phyloP scores from a whole-genome alignment of 176 grass and related monocot genomes.

The Juncus effusus region DNA sequence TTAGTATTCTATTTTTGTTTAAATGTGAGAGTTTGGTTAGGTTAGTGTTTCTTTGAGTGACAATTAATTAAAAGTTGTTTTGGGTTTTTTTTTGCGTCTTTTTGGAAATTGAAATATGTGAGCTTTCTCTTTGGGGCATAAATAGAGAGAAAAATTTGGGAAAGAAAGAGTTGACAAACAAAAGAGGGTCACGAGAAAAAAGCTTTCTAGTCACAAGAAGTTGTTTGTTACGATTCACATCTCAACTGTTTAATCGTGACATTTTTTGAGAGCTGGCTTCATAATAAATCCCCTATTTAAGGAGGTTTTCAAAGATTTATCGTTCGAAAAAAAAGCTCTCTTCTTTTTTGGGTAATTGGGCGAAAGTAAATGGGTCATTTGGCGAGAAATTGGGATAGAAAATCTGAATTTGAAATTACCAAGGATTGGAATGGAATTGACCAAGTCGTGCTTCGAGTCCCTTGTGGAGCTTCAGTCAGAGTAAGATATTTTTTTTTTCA shows the following conservation, averaged over 20 bases:
- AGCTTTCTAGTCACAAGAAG: conserved; percentile 23
- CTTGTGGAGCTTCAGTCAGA: conserved; percentile 60
- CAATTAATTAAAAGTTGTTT: neutral
- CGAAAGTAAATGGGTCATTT: conserved; percentile 48
- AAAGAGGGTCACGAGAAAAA: neutral
- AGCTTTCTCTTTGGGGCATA: neutral
- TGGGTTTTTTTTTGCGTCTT: conserved; percentile 1
- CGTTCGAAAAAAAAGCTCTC: neutral
- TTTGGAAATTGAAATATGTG: neutral
- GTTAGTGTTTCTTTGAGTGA: too few species aligned
- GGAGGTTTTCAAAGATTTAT: neutral
- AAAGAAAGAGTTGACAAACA: conserved; percentile 13
- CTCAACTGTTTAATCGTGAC: conserved; percentile 26
- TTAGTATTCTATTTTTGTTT: too few species aligned
- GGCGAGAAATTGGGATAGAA: conserved; percentile 43
- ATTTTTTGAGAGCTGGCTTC: conserved; percentile 20
- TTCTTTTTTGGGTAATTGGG: neutral
- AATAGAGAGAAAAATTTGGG: conserved; percentile 4
- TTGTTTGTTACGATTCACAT: conserved; percentile 9
- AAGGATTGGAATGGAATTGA: conserved; percentile 58
- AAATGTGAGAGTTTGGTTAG: too few species aligned
- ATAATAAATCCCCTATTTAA: conserved; percentile 10
- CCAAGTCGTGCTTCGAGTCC: conserved; percentile 63
- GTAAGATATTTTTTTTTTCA: conserved; percentile 34
- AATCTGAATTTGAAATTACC: conserved; percentile 44